Evolutionary conservation across 441 rosid genomes (phyloP).

Genomic region (Populus trichocarpa): DNA sequence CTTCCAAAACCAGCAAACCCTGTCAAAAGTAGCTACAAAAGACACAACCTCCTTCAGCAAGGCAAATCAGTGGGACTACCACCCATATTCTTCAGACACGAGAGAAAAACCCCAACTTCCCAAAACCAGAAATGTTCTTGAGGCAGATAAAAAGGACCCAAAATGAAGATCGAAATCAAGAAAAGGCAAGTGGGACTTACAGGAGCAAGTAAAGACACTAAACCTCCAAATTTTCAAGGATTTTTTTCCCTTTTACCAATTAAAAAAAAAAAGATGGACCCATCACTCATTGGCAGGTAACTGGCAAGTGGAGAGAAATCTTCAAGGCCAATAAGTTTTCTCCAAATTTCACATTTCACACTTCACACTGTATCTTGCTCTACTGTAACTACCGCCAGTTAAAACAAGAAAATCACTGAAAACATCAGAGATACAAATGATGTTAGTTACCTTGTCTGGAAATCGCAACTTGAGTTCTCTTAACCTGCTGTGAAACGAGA

Average conservation of each 20-base stretch:
- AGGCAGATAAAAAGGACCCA: slow-evolving; percentile 16
- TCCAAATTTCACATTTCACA: background rate
- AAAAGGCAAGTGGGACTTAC: slow-evolving; percentile 21
- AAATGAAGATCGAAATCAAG: slow-evolving; percentile 17
- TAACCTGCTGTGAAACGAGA: background rate
- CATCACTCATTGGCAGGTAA: slow-evolving; percentile 6
- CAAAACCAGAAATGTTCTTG: slow-evolving; percentile 4
- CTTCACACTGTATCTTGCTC: background rate
- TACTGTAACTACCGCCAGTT: background rate
- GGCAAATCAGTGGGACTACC: background rate
- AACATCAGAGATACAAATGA: background rate
- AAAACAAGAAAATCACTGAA: background rate
- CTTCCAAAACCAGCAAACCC: slow-evolving; percentile 1
- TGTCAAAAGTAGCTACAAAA: slow-evolving; percentile 6
- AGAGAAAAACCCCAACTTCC: slow-evolving; percentile 19
- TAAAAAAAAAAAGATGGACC: slow-evolving; percentile 17
- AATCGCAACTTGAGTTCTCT: background rate
- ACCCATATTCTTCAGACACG: background rate
- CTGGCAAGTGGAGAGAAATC: slow-evolving; percentile 26
- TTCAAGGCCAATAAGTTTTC: background rate
- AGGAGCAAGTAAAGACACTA: slow-evolving; percentile 10
- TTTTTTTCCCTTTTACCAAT: slow-evolving; percentile 9
- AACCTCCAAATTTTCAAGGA: slow-evolving; percentile 9
- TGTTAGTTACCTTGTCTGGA: slow-evolving; percentile 5
- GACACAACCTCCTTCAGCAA: slow-evolving; percentile 2